Evolutionary conservation across 2,329 filamentous ascomycete genomes (phyloP).

Genomic region (Beauveria bassiana): DNA sequence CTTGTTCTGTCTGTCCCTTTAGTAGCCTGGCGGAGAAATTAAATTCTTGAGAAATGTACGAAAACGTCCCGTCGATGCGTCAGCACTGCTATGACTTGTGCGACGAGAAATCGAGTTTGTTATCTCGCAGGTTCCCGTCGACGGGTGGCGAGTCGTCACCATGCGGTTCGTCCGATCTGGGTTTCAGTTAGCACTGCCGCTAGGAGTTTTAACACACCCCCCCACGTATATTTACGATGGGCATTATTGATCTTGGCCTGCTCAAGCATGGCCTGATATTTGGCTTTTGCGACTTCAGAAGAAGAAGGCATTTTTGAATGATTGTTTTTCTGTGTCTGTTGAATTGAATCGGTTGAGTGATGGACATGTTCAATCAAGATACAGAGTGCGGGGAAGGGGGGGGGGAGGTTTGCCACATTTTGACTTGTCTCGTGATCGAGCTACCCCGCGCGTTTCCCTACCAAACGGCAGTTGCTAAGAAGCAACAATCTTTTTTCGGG

Average conservation of each 20-base stretch:
- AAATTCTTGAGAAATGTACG: conserved; percentile 13
- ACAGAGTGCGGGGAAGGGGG: no score
- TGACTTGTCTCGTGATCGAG: no score
- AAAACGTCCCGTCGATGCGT: conserved; percentile 8
- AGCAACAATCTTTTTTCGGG: no score
- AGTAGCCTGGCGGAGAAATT: conserved; percentile 11
- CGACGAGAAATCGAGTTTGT: conserved; percentile 13
- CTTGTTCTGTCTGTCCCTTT: not conserved
- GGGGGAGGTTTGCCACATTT: no score
- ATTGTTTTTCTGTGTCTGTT: not conserved
- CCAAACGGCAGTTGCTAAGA: no score
- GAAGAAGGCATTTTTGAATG: not conserved
- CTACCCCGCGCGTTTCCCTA: no score
- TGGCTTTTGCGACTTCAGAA: conserved; percentile 4
- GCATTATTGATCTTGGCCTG: conserved; percentile 11
- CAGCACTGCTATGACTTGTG: conserved; percentile 11
- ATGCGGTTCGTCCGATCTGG: conserved; percentile 13
- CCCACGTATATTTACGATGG: conserved; percentile 4
- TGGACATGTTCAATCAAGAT: not conserved
- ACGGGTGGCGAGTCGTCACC: conserved; percentile 11
- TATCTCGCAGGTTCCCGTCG: conserved; percentile 11
- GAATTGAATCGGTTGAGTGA: not conserved
- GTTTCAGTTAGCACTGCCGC: not conserved
- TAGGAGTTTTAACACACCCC: not conserved
- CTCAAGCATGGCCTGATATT: conserved; percentile 10